Evolutionary conservation across 305 asterid species (phyloP), one percentile per base, ranked within the genome.

Genomic region (Striga hermonthica): DNA sequence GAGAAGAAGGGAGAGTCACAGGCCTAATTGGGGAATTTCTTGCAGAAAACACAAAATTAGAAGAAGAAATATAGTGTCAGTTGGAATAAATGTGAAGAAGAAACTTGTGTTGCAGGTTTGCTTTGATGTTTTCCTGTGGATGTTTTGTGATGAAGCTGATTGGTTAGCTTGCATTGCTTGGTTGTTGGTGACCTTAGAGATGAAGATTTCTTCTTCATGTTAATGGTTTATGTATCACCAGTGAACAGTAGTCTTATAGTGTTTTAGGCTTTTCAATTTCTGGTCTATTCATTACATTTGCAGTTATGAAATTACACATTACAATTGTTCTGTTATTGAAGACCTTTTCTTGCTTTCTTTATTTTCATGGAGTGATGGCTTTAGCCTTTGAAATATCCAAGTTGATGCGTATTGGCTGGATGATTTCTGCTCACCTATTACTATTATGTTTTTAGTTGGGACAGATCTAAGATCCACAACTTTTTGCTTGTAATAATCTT

Each of bases 151-250:
- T 62, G 28, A 54, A 15, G 50, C 15, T 11, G 54, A 22, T 61
- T 34, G 34, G 47, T 35, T 57, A 22, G 7, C 37, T 9, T 36
- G 39, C 12, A 38, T n/a, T 37, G 64, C 14, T 14, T 58, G 16
- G 49, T 58, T 41, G 65, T 61, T 22, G 2, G 31, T 22, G 31
- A 22, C 31, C 31, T 11, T 71, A 10, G 53, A 66, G 68, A 60
- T 60, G 59, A 53, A 53, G 34, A 60, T 53, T 72, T 66, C 60
- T 60, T 54, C 43, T 13, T 57, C 70, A 36, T 36, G 22, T 60
- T 65, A 43, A 11, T 6, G 8, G n/a, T 45, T 37, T 15, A 47
- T 66, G 43, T 39, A 28, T 66, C 14, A 41, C 49, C 47, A 6
- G 55, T 9, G 34, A 48, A 11, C 11, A 22, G 1, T 22, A 22